These are phyloP conservation scores for Stagonosporopsis chrysanthemi DNA, from an alignment of 2,329 filamentous ascomycete genomes.

Conservation along the genomic window DNA sequence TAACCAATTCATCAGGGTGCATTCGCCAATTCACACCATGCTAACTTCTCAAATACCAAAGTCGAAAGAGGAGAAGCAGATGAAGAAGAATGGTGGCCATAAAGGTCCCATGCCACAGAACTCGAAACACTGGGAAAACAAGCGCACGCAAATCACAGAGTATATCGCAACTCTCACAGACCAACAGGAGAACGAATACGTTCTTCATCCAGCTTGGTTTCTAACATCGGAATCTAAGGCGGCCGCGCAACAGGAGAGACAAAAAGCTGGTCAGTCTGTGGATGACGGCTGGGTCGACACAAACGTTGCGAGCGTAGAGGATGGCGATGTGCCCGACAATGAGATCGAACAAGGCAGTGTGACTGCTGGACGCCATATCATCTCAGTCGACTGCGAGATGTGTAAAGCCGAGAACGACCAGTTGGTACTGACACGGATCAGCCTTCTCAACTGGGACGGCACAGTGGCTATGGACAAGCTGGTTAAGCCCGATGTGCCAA, in stretches of 20 bases:
- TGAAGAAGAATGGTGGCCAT: conserved; percentile 52
- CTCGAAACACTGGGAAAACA: conserved; percentile 73
- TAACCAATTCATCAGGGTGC: conserved; percentile 70
- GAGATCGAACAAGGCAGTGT: conserved; percentile 82
- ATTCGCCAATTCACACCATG: conserved; percentile 87
- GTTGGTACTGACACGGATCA: conserved; percentile 87
- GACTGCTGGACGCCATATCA: conserved; percentile 78
- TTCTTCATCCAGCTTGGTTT: conserved; percentile 81
- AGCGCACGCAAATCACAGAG: conserved; percentile 81
- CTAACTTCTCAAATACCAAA: conserved; percentile 77
- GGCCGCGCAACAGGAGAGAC: conserved; percentile 62
- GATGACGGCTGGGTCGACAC: conserved; percentile 85
- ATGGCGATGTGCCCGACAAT: conserved; percentile 71
- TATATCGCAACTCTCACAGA: conserved; percentile 78
- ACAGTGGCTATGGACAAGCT: conserved; percentile 84
- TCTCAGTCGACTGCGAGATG: conserved; percentile 97
- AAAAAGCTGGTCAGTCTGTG: conserved; percentile 56
- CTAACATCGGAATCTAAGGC: conserved; percentile 62
- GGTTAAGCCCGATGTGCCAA: conserved; percentile 87
- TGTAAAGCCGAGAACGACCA: conserved; percentile 82
- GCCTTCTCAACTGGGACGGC: conserved; percentile 85
- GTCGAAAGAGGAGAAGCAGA: conserved; percentile 70
- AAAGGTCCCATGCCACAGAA: conserved; percentile 65
- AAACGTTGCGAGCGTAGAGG: conserved; percentile 68
- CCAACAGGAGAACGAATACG: conserved; percentile 82